Percentiles rank a stretch among this genome's conserved stretches.
These are phyloP conservation scores for Friedmanniomyces endolithicus DNA, from an alignment of 495 filamentous ascomycete species.

Conservation along the genomic window DNA sequence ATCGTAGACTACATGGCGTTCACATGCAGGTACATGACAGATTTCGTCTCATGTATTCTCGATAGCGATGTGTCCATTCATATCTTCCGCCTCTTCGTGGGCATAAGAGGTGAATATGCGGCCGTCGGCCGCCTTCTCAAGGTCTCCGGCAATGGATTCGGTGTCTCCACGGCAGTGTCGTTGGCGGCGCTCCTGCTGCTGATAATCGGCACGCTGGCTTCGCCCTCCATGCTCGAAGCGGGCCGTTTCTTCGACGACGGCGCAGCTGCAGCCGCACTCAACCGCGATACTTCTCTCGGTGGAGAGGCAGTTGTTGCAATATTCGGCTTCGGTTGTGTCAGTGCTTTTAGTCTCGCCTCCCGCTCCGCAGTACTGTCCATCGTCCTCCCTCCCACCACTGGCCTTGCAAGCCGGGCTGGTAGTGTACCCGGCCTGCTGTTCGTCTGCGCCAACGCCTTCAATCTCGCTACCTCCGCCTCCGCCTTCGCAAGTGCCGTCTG, in stretches of 20 bases:
- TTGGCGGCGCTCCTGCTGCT: neutral
- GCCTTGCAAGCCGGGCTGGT: neutral
- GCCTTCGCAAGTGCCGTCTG: neutral
- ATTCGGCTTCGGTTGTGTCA: conserved; percentile 2
- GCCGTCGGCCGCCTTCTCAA: conserved; percentile 6
- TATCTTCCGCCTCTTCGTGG: conserved; percentile 13
- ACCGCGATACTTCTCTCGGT: neutral
- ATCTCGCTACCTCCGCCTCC: neutral
- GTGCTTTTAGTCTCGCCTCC: conserved; percentile 9
- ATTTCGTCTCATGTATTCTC: neutral
- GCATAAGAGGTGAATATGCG: conserved; percentile 11
- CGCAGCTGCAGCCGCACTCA: neutral
- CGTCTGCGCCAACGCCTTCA: neutral
- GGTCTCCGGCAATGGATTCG: neutral
- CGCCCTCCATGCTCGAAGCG: neutral
- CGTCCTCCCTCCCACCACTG: neutral
- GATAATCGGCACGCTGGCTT: neutral
- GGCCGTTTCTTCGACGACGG: neutral
- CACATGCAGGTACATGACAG: neutral
- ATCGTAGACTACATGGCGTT: no score
- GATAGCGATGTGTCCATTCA: neutral
- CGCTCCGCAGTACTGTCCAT: neutral
- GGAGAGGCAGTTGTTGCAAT: neutral
- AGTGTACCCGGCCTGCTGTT: neutral
- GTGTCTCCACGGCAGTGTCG: neutral